phyloP scores from a whole-genome alignment of 148 eudicot genomes.

The Silene conica region DNA sequence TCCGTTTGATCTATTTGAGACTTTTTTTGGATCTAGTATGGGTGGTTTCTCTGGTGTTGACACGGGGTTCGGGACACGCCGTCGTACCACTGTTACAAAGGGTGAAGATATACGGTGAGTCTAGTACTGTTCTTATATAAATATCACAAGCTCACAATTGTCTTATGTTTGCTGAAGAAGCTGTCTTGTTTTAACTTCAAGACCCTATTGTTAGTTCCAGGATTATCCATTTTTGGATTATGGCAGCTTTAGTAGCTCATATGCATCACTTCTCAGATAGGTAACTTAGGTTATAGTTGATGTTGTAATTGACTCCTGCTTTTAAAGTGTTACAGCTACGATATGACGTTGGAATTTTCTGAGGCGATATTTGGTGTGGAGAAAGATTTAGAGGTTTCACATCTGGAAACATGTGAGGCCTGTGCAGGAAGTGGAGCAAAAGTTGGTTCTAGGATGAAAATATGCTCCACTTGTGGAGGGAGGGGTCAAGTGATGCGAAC shows the following conservation, averaged over 20 bases:
- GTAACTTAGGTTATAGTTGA: neutral
- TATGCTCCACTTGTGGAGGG: constrained; percentile 98
- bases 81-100: constrained; percentile 68
- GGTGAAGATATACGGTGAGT: constrained; percentile 99
- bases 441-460: constrained; percentile 83
- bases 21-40: constrained; percentile 89
- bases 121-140: constrained; percentile 12
- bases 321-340: constrained; percentile 73
- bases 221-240: constrained; percentile 1
- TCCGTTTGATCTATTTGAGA: constrained; percentile 98
- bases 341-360: constrained; percentile 73
- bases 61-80: constrained; percentile 65
- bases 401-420: constrained; percentile 83
- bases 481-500: constrained; percentile 99
- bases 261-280: neutral
- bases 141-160: neutral
- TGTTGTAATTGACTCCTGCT: constrained; percentile 32
- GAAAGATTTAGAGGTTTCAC: constrained; percentile 86
- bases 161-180: neutral
- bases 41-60: constrained; percentile 78
- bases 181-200: neutral
- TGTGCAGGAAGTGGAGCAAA: constrained; percentile 94
- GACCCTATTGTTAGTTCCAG: neutral
- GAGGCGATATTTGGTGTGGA: constrained; percentile 90
- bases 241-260: neutral